A percentile compares a stretch with the other conserved stretches of the same genome.
These are phyloP conservation scores for Dipteronia sinensis DNA, from an alignment of 345 rosid species.

Conservation along the genomic window DNA sequence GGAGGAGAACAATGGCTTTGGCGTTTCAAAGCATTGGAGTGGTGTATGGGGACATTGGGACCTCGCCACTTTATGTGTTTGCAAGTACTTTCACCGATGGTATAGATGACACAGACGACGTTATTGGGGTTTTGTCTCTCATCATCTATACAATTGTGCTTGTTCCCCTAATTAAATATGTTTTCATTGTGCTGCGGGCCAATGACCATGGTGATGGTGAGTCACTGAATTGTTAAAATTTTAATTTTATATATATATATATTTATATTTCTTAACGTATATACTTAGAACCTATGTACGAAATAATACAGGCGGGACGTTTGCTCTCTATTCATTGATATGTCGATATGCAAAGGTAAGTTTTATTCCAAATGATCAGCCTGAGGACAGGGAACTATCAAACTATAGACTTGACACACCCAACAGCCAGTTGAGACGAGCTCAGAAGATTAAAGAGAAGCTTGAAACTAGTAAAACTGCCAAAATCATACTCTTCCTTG, in stretches of 20 bases:
- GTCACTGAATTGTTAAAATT: background rate
- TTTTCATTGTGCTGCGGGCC: conserved; percentile 67
- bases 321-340: conserved; percentile 70
- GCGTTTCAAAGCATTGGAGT: conserved; percentile 78
- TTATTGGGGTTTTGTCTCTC: conserved; percentile 66
- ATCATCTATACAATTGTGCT: conserved; percentile 65
- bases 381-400: conserved; percentile 65
- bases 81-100: conserved; percentile 57
- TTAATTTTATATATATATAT: no score
- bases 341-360: conserved; percentile 55
- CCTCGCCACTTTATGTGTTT: conserved; percentile 75
- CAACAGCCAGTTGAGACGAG: conserved; percentile 37
- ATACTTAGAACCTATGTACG: no score
- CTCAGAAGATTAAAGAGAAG: conserved; percentile 49
- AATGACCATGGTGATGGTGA: conserved; percentile 86
- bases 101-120: conserved; percentile 43
- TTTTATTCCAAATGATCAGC: conserved; percentile 67
- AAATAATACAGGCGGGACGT: conserved; percentile 60
- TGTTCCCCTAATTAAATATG: conserved; percentile 61
- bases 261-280: background rate
- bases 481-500: conserved; percentile 51
- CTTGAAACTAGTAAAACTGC: conserved; percentile 43
- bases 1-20: conserved; percentile 58
- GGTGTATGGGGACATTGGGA: conserved; percentile 78
- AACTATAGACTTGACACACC: conserved; percentile 64